Conservation (phyloP, 176 grass and related monocot species). For the Themeda triandra region DNA sequence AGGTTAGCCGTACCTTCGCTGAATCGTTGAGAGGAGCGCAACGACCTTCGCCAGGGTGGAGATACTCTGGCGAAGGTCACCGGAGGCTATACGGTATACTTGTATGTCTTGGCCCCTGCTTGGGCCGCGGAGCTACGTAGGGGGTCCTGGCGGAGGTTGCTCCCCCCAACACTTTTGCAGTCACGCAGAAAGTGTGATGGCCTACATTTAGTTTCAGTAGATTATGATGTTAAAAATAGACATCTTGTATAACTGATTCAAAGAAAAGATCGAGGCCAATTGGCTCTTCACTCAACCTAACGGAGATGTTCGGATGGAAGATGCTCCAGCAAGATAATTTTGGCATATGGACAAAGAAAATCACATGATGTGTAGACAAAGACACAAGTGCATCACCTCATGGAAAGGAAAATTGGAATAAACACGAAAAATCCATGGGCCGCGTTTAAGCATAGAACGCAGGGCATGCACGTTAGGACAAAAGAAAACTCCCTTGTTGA, state of each 20-base stretch:
- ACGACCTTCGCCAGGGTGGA: too few relatives aligned
- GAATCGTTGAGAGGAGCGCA: too few relatives aligned
- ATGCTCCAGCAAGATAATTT: neutral
- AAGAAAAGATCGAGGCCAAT: neutral
- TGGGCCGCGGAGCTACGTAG: too few relatives aligned
- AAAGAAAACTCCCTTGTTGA: neutral
- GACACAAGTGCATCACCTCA: too few relatives aligned
- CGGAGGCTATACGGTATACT: too few relatives aligned
- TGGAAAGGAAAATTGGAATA: neutral
- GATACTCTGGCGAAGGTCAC: too few relatives aligned
- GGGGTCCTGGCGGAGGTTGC: too few relatives aligned
- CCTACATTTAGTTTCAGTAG: neutral
- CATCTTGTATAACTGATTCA: neutral
- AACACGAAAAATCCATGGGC: neutral
- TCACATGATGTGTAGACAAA: too few relatives aligned
- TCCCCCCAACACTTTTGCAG: neutral
- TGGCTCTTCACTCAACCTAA: neutral
- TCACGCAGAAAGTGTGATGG: neutral
- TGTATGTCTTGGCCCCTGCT: too few relatives aligned
- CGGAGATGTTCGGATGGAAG: neutral
- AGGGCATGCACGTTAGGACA: neutral
- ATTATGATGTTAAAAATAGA: neutral
- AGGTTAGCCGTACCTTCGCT: too few relatives aligned
- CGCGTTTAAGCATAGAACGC: neutral
- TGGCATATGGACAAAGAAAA: neutral